Evolutionary conservation across 2,329 filamentous ascomycete species (phyloP).

Genomic region (Rhinocladiella mackenziei): DNA sequence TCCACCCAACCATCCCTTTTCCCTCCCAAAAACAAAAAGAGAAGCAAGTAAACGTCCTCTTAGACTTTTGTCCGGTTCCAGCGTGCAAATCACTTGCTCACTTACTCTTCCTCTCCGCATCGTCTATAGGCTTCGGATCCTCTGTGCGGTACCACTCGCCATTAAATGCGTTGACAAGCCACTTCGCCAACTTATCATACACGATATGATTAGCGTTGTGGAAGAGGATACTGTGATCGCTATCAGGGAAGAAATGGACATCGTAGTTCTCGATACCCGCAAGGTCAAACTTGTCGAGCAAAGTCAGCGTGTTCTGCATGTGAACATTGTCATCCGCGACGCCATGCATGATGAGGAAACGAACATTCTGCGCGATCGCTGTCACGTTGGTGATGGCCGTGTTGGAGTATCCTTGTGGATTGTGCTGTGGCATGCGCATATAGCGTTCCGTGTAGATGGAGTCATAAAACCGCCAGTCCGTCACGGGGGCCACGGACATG

Average conservation of each 20-base stretch:
- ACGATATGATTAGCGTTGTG: conserved; percentile 89
- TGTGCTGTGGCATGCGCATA: conserved; percentile 90
- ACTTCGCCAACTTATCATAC: conserved; percentile 82
- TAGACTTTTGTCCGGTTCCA: too few relatives aligned
- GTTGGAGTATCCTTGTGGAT: conserved; percentile 69
- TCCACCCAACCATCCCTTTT: too few relatives aligned
- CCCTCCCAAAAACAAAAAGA: neutral
- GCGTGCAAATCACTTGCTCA: neutral
- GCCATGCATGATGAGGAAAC: conserved; percentile 94
- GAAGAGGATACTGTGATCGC: conserved; percentile 90
- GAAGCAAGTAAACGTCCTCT: too few relatives aligned
- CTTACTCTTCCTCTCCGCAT: neutral
- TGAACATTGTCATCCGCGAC: conserved; percentile 97
- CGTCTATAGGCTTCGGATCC: conserved; percentile 20
- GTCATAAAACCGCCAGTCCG: conserved; percentile 95
- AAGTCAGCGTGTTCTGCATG: conserved; percentile 83
- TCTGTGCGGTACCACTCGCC: conserved; percentile 73
- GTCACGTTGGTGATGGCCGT: conserved; percentile 70
- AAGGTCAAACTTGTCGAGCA: conserved; percentile 83
- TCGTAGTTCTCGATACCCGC: conserved; percentile 87
- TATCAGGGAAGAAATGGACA: conserved; percentile 93
- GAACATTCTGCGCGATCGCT: conserved; percentile 69
- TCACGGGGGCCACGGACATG: conserved; percentile 98
- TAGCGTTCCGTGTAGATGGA: conserved; percentile 93
- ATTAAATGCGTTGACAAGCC: conserved; percentile 96